A percentile compares a stretch with the other conserved stretches of the same genome.
phyloP scores from a whole-genome alignment of 2,329 filamentous ascomycete genomes.

The Pseudopyricularia cyperi region DNA sequence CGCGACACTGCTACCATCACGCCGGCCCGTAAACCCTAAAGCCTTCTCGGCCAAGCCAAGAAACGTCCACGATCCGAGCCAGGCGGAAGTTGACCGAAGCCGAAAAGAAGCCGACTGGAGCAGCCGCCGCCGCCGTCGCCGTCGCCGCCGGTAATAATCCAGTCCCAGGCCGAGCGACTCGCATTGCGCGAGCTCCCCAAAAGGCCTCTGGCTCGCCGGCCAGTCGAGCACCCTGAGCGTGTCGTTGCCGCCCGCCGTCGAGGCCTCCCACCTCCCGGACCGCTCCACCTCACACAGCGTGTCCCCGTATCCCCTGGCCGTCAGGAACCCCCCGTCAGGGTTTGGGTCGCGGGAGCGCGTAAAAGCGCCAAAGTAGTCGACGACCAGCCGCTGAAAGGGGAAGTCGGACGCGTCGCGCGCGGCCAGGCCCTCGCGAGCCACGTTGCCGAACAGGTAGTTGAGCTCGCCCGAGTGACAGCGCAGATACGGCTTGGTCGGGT shows the following conservation, averaged over 20 bases:
- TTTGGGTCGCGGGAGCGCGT: conserved; percentile 37
- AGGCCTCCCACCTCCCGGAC: conserved; percentile 21
- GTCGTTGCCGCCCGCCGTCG: conserved; percentile 18
- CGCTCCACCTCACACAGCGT: conserved; percentile 12
- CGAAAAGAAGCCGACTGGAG: too few relatives aligned
- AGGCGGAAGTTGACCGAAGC: too few relatives aligned
- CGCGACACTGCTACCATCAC: too few relatives aligned
- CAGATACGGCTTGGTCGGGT: conserved; percentile 31
- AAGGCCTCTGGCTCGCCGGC: conserved; percentile 23
- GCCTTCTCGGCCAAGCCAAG: too few relatives aligned
- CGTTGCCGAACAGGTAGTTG: conserved; percentile 39
- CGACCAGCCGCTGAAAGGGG: conserved; percentile 20
- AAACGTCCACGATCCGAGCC: too few relatives aligned
- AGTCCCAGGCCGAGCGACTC: conserved; percentile 29
- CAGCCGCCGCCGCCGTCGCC: too few relatives aligned
- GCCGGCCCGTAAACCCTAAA: too few relatives aligned
- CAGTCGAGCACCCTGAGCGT: conserved; percentile 32
- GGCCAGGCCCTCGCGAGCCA: conserved; percentile 24
- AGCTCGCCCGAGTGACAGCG: conserved; percentile 44
- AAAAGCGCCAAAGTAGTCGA: conserved; percentile 40
- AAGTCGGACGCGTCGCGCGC: conserved; percentile 31
- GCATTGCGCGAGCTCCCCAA: conserved; percentile 38
- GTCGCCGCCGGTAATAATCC: conserved; percentile 21
- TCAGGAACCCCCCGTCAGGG: conserved; percentile 27
- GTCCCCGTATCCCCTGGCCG: conserved; percentile 23